Conservation (phyloP, 2,329 filamentous ascomycete genomes). For the Aspergillus thermomutatus region DNA sequence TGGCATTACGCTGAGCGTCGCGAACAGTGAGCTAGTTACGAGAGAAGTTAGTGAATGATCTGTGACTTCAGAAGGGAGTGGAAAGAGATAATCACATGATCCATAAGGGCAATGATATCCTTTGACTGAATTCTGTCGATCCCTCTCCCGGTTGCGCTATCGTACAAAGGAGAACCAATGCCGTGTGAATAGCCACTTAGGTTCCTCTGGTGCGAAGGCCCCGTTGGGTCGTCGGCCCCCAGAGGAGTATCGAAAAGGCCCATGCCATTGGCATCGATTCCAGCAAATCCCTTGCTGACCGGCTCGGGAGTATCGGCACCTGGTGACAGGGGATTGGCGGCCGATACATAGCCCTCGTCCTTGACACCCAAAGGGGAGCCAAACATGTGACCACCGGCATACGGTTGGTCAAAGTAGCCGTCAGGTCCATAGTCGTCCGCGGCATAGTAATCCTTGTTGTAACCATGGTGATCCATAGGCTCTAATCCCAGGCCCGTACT, state of each 20-base stretch:
- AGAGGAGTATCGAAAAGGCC: slow-evolving; percentile 49
- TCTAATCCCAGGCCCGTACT: slow-evolving; percentile 55
- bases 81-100: slow-evolving; percentile 62
- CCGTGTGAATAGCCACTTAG: slow-evolving; percentile 89
- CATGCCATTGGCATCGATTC: slow-evolving; percentile 52
- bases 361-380: slow-evolving; percentile 60
- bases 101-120: slow-evolving; percentile 96
- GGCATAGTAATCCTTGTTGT: slow-evolving; percentile 62
- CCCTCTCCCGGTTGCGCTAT: slow-evolving; percentile 79
- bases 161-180: slow-evolving; percentile 84
- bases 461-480: slow-evolving; percentile 53
- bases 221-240: slow-evolving; percentile 63
- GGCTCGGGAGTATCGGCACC: slow-evolving; percentile 47
- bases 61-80: background rate
- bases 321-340: slow-evolving; percentile 55
- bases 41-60: slow-evolving; percentile 23
- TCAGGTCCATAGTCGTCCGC: slow-evolving; percentile 35
- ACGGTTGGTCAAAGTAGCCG: slow-evolving; percentile 36
- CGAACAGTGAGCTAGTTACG: slow-evolving; percentile 74
- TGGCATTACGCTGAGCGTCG: slow-evolving; percentile 91
- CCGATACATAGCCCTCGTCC: slow-evolving; percentile 92
- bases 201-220: slow-evolving; percentile 58
- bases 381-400: slow-evolving; percentile 37
- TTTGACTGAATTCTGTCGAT: slow-evolving; percentile 92
- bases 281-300: slow-evolving; percentile 48